Evolutionary conservation across 176 grass and related monocot genomes (phyloP), one percentile per base, ranked within the genome.

Genomic region (Microstegium vimineum): DNA sequence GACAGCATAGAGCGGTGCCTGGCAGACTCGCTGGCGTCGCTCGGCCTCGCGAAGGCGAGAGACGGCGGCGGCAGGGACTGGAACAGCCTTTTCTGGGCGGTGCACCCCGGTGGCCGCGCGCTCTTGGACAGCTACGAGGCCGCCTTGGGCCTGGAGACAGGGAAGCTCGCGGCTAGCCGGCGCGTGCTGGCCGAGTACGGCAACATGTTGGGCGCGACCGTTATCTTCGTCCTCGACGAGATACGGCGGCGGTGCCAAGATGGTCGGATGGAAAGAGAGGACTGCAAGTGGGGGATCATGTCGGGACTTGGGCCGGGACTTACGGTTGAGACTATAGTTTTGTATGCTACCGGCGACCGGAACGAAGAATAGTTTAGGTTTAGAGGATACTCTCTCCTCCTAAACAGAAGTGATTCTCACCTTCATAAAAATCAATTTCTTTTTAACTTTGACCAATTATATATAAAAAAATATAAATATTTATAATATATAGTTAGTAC

Each of bases 81-180:
- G 79, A 89, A 92, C 56, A 49, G 74, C 30, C 34, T 89, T 1
- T 86, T 92, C 76, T 92, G 90, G 86, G 69, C 85, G 8, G 38
- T 81, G 12, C 90, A 93, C 64, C 80, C 91, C 0, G 87, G 84
- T 0, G 81, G 91, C 0, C 84, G 70, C 0, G 41, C 69, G 10
- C 67, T 87, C 18, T 15, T 87, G 36, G 84, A 87, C 60, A 71
- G 86, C 32, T 17, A 90, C 34, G 91, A 85, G 18, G 72, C 81
- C 8, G 81, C 81, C 23, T 6, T 93, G 27, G 78, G 62, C 6
- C 69, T 94, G 3, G 18, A 86, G 23, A 37, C 84, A 17, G 75
- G 86, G 77, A 91, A 87, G 80, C 79, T 89, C 38, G 40, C 33
- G 11, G 56, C 78, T 14, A 84, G 84, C 60, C 85, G 83, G 26